phyloP scores from a whole-genome alignment of 2,329 filamentous ascomycete species.

The Hymenoscyphus albidus region DNA sequence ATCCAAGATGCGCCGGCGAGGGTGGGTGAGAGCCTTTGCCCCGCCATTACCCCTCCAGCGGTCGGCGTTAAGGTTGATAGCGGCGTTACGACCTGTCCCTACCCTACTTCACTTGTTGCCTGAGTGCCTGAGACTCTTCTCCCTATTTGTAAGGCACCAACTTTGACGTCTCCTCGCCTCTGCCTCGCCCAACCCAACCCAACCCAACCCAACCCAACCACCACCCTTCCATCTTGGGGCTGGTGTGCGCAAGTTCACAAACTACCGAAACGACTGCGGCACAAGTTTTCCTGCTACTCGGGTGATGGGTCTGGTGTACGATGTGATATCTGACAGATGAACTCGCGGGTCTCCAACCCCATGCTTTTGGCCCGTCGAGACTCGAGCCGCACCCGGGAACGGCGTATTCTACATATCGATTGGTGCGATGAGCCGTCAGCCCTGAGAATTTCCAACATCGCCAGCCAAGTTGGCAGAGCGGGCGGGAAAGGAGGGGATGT shows the following conservation, averaged over 20 bases:
- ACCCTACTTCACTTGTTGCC: neutral
- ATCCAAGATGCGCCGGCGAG: neutral
- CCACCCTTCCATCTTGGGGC: neutral
- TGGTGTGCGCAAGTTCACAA: neutral
- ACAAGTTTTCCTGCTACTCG: neutral
- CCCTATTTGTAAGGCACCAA: neutral
- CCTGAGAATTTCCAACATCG: neutral
- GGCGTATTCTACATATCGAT: neutral
- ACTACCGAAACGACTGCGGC: neutral
- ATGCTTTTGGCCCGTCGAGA: neutral
- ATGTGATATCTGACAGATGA: neutral
- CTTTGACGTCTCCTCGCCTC: neutral
- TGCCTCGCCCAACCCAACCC: too few species aligned
- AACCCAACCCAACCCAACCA: neutral
- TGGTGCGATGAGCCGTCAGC: constrained; percentile 1
- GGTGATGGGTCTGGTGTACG: neutral
- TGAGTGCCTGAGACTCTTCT: neutral
- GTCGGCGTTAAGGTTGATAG: neutral
- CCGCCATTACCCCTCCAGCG: neutral
- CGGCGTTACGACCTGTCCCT: neutral
- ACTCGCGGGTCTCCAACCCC: neutral
- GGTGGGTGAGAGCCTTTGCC: neutral
- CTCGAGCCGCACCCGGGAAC: neutral
- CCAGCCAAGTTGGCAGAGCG: neutral
- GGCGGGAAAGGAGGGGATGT: neutral